Conservation (phyloP, 2,329 filamentous ascomycete genomes). For the Beauveria pseudobassiana region DNA sequence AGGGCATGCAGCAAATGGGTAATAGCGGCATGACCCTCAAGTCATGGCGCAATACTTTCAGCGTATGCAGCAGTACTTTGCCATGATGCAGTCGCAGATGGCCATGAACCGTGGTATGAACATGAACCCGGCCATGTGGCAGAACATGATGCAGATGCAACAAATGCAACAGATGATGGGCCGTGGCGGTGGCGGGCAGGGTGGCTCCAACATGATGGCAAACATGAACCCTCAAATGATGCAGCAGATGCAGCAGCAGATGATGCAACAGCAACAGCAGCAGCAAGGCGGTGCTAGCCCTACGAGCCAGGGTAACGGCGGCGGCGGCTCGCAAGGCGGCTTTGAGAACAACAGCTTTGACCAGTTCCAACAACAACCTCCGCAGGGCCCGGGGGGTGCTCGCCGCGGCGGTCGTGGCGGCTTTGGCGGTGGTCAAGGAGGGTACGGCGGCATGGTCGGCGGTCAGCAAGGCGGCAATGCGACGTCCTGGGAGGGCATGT, state of each 20-base stretch:
- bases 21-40: slow-evolving; percentile 74
- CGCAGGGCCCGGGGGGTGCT: slow-evolving; percentile 8
- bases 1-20: slow-evolving; percentile 35
- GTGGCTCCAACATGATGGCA: slow-evolving; percentile 32
- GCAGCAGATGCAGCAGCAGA: slow-evolving; percentile 37
- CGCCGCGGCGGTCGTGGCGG: slow-evolving; percentile 11
- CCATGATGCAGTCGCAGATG: slow-evolving; percentile 91
- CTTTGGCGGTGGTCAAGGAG: slow-evolving; percentile 11
- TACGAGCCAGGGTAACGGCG: slow-evolving; percentile 9
- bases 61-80: slow-evolving; percentile 95
- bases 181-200: slow-evolving; percentile 26
- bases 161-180: slow-evolving; percentile 55
- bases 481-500: slow-evolving; percentile 97
- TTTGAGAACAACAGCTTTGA: slow-evolving; percentile 10
- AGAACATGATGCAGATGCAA: slow-evolving; percentile 71
- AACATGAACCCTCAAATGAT: slow-evolving; percentile 47
- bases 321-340: slow-evolving; percentile 20
- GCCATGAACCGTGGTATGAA: slow-evolving; percentile 69
- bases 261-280: slow-evolving; percentile 18
- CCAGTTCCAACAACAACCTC: slow-evolving; percentile 14
- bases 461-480: slow-evolving; percentile 48
- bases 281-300: slow-evolving; percentile 8
- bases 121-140: slow-evolving; percentile 71
- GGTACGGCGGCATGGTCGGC: slow-evolving; percentile 20
- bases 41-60: slow-evolving; percentile 99